Conservation (phyloP, 2,329 filamentous ascomycete genomes). For the Fusarium succisae region DNA sequence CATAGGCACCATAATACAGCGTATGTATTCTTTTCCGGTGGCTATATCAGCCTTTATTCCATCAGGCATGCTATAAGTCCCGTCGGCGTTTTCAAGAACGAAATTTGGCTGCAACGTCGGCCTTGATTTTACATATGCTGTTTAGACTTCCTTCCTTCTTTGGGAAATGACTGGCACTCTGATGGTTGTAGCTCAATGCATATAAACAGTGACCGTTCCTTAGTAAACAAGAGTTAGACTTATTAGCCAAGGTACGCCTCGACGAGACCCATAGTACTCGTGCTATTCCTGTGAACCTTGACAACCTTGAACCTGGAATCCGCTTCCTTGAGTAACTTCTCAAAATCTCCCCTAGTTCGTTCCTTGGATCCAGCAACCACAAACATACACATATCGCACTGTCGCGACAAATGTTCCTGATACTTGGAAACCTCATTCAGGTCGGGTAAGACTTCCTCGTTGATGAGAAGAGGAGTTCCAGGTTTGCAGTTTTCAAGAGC, state of each 20-base stretch:
- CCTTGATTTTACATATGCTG: neutral
- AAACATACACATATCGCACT: neutral
- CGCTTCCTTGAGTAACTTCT: neutral
- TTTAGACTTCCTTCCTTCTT: neutral
- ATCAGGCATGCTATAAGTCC: no score
- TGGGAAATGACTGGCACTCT: no score
- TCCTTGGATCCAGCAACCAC: neutral
- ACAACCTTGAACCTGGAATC: neutral
- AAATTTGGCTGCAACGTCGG: fast-evolving
- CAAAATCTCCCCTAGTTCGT: neutral
- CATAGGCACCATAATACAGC: neutral
- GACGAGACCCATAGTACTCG: neutral
- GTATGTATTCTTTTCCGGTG: neutral
- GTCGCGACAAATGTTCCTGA: neutral
- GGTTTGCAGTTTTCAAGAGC: neutral
- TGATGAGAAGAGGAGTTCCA: neutral
- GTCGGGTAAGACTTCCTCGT: neutral
- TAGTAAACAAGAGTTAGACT: fast-evolving
- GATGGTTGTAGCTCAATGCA: neutral
- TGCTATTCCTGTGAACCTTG: neutral
- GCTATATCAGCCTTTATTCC: neutral
- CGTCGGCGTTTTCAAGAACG: neutral
- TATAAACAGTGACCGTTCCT: fast-evolving
- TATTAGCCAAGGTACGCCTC: neutral
- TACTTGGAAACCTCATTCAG: neutral